Evolutionary conservation across 352 stramenopile genomes (phyloP), one percentile per base, ranked within the genome.

Genomic region (Phytophthora pinifolia): DNA sequence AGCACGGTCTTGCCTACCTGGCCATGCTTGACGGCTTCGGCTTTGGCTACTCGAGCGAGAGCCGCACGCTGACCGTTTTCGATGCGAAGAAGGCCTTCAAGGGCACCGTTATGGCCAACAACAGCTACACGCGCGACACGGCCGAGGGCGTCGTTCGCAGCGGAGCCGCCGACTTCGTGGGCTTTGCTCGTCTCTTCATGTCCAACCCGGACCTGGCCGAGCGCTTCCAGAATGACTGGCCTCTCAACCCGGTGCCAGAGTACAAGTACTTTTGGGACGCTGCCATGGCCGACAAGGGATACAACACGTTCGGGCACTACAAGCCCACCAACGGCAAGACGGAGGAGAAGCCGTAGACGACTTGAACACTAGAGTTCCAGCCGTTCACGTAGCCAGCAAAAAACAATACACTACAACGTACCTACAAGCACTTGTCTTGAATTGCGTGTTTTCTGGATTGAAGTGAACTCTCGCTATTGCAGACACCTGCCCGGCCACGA

Each of bases 31-130:
- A 56, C 13, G 48, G 48, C 0, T 56, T 45, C 18, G 29, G 48
- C 15, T 50, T 50, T 12, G 39, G 41, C 5, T 59, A 59, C 32
- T 36, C 38, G n/a, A 43, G 22, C 4, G 27, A 59, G 30, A 48
- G 51, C 32, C 51, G 51, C 6, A 42, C 42, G 3, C 13, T 53
- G n/a, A 59, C 25, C 1, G 31, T 42, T 6, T 53, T 59, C 15
- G 51, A 59, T 27, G 41, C 51, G 10, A 59, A 59, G 51, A 59
- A 36, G 29, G 51, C 41, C 2, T 59, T 59, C 33, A 51, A 52
- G 41, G 51, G 51, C 3, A 59, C 5, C 17, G 42, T 59, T 33
- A 59, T 59, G 20, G 51, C 51, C 27, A 59, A 59, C 25, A 59
- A 59, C n/a, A 41, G 42, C 33, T 59, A 59, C 15, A 38, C 51